Evolutionary conservation across 192 early-diverging fungal genomes (phyloP).

Genomic region (Coemansia sp.): DNA sequence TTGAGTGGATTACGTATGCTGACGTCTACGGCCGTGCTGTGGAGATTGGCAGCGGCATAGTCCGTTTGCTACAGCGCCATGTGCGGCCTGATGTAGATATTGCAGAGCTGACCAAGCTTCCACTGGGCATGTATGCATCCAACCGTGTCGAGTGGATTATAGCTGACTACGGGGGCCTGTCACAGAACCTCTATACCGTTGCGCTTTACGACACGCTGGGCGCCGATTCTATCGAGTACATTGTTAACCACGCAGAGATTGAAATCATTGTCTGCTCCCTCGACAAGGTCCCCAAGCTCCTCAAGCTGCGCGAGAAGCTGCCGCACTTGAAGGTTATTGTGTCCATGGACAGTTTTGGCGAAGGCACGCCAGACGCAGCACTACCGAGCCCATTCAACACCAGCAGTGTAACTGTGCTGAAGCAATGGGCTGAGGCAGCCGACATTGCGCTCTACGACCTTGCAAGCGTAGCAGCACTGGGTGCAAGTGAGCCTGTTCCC

Average conservation of each 20-base stretch:
- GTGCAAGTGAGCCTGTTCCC: constrained; percentile 55
- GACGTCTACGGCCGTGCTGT: constrained; percentile 62
- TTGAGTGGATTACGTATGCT: constrained; percentile 70
- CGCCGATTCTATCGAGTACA: constrained; percentile 77
- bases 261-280: constrained; percentile 66
- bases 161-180: constrained; percentile 64
- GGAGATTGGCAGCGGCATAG: constrained; percentile 70
- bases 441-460: constrained; percentile 63
- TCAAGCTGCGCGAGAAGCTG: constrained; percentile 62
- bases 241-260: constrained; percentile 82
- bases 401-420: constrained; percentile 40
- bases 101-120: constrained; percentile 30
- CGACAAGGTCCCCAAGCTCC: constrained; percentile 61
- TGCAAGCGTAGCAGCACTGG: constrained; percentile 61
- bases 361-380: constrained; percentile 22
- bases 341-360: constrained; percentile 62
- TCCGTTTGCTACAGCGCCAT: constrained; percentile 61
- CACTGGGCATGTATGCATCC: constrained; percentile 70
- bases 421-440: constrained; percentile 65
- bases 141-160: constrained; percentile 81
- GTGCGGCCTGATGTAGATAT: constrained; percentile 41
- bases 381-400: constrained; percentile 51
- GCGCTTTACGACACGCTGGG: constrained; percentile 91
- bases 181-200: constrained; percentile 67
- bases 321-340: constrained; percentile 72